Base-by-base conservation (phyloP, 805 yeast species). In the Saccharomycopsis sp. region DNA sequence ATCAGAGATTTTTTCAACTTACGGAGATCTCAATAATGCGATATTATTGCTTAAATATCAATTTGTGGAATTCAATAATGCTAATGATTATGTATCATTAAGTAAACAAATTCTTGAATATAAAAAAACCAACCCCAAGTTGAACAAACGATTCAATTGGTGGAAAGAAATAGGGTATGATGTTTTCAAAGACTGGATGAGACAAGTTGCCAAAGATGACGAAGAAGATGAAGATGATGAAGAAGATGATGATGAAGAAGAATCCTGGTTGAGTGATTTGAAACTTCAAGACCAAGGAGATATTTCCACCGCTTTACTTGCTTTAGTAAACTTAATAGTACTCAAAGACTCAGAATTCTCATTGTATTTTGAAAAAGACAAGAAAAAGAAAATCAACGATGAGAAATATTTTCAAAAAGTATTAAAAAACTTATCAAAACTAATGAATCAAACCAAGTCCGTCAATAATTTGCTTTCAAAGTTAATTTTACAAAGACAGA, bases 1-100 rank as follows among this genome's bases (percentile, higher is more conserved):
- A 5, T 56, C 63, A 10, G 96, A 89, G 52, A 52, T 89, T 12
- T 83, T 77, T 63, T 87, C 85, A 59, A 76, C 92, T 0, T 88
- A 87, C 51, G 96, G 45, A 2, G 42, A 44, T 10, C 21, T 37
- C 12, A 27, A 17, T 18, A 44, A 37, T 26, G 35, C 45, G 12
- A 15, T 37, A 3, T 31, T 41, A 23, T n/a, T 37, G 10, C 39
- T 40, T 18, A 41, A 44, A 18, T 41, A 41, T 23, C 45, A 39
- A 29, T 42, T 42, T 21, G 19, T 33, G 3, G 42, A 38, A 19
- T 4, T 27, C 5, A 34, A 20, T 2, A 39, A 38, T 19, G 13
- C 8, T 13, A 33, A 33, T 25, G 45, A 42, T 23, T 34, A 28
- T 26, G 45, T 44, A 3, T 41, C 48, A 6, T 26, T 41, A 18